Conservation (phyloP, 352 stramenopile species). For the Globisporangium mamillatum region DNA sequence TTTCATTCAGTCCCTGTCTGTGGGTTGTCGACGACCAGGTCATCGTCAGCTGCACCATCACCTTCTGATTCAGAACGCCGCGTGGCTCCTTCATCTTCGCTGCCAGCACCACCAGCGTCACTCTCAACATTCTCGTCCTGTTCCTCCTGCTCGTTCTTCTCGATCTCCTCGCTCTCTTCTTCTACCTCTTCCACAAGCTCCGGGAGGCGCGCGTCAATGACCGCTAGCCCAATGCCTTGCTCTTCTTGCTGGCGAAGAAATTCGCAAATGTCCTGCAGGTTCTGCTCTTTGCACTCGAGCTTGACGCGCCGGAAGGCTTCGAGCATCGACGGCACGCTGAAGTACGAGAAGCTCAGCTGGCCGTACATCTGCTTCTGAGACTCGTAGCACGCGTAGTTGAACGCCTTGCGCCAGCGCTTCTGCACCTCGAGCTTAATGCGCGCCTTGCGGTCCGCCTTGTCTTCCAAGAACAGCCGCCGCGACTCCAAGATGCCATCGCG, state of each 20-base stretch:
- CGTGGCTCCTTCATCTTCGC: neutral
- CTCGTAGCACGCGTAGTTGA: slow-evolving; percentile 61
- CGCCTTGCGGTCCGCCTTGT: slow-evolving; percentile 37
- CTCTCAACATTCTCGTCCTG: neutral
- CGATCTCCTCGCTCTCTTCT: slow-evolving; percentile 8
- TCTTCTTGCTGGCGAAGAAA: slow-evolving; percentile 21
- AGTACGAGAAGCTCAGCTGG: slow-evolving; percentile 38
- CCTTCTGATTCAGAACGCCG: neutral
- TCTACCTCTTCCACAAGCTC: slow-evolving; percentile 28
- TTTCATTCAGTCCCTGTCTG: neutral
- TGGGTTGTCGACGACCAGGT: neutral
- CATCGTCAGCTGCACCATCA: neutral
- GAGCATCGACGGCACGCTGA: slow-evolving; percentile 52
- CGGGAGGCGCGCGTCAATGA: slow-evolving; percentile 19
- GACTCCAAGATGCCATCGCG: slow-evolving; percentile 52
- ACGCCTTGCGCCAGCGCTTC: slow-evolving; percentile 47
- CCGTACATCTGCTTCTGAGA: slow-evolving; percentile 35
- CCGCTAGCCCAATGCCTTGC: slow-evolving; percentile 13
- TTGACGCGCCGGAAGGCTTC: slow-evolving; percentile 47
- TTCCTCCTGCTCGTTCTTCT: neutral
- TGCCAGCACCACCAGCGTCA: neutral
- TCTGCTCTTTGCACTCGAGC: slow-evolving; percentile 12
- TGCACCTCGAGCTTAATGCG: slow-evolving; percentile 33
- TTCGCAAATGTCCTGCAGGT: slow-evolving; percentile 18
- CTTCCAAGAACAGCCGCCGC: slow-evolving; percentile 32